Conservation (phyloP, 176 grass and related monocot species). For the Calamus simplicifolius region DNA sequence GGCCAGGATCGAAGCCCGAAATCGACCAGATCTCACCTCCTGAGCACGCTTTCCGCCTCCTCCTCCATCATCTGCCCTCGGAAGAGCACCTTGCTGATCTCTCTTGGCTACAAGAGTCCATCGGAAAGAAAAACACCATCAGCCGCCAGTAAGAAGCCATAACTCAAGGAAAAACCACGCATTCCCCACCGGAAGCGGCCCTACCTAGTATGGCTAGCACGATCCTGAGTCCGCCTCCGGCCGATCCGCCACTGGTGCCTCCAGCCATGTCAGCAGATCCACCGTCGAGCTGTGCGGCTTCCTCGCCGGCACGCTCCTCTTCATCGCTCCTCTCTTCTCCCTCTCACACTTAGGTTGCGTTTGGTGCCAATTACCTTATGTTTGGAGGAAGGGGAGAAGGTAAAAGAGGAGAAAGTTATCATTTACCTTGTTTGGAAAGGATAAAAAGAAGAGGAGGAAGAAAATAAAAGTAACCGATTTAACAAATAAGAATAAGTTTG, state of each 20-base stretch:
- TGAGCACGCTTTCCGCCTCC: constrained; percentile 79
- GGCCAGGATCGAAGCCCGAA: background rate
- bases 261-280: constrained; percentile 87
- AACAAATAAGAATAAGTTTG: no score
- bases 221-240: constrained; percentile 26
- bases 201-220: constrained; percentile 58
- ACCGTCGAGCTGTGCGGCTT: constrained; percentile 82
- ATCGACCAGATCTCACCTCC: constrained; percentile 55
- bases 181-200: background rate
- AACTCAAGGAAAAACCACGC: background rate
- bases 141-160: background rate
- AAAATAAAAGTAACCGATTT: no score
- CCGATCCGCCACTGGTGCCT: constrained; percentile 32
- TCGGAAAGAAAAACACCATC: background rate
- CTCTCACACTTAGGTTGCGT: background rate
- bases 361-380: no score
- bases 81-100: constrained; percentile 85
- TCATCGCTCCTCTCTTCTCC: constrained; percentile 41
- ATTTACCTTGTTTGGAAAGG: no score
- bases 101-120: constrained; percentile 57
- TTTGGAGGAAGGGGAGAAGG: no score
- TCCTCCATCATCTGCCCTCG: constrained; percentile 91
- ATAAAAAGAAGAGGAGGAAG: no score
- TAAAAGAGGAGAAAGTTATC: no score
- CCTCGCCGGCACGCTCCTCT: constrained; percentile 83